These are phyloP conservation scores for Plasmodium vivax DNA, from an alignment of 169 alveolate genomes.

Conservation along the genomic window DNA sequence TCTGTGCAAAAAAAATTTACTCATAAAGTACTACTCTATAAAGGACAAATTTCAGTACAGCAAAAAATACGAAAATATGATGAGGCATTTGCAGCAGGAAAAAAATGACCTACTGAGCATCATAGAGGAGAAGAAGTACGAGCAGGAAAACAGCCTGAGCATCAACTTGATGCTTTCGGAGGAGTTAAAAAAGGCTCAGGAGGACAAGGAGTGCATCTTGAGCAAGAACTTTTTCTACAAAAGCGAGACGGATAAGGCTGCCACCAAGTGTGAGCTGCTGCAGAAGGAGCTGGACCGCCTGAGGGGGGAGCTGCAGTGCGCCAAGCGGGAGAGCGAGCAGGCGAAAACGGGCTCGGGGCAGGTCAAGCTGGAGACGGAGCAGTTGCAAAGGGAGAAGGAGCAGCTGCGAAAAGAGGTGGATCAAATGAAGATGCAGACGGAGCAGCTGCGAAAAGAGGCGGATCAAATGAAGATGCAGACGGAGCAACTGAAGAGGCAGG, in stretches of 20 bases:
- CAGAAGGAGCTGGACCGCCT: conserved; percentile 1
- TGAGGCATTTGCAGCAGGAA: conserved; percentile 58
- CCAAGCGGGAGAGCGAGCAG: neutral
- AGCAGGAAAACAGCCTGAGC: conserved; percentile 36
- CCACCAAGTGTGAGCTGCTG: conserved; percentile 4
- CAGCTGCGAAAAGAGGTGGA: no score
- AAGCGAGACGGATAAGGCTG: conserved; percentile 8
- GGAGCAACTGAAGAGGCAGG: conserved; percentile 21
- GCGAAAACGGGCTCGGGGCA: conserved; percentile 1
- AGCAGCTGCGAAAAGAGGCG: neutral
- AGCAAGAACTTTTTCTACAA: conserved; percentile 10
- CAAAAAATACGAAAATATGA: conserved; percentile 64
- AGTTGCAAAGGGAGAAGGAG: no score
- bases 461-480: neutral
- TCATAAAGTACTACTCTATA: conserved; percentile 34
- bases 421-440: neutral
- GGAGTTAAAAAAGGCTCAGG: conserved; percentile 28
- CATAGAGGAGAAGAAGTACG: conserved; percentile 47
- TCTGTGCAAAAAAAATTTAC: conserved; percentile 30
- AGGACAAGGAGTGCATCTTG: conserved; percentile 26
- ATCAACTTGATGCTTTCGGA: conserved; percentile 40
- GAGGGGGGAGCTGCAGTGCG: conserved; percentile 10
- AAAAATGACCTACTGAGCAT: conserved; percentile 36
- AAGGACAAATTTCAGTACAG: conserved; percentile 35
- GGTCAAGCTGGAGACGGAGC: neutral